Percentiles rank a stretch among this genome's conserved stretches.
Conservation (phyloP, 495 filamentous ascomycete genomes). For the Beverwykella pulmonaria region DNA sequence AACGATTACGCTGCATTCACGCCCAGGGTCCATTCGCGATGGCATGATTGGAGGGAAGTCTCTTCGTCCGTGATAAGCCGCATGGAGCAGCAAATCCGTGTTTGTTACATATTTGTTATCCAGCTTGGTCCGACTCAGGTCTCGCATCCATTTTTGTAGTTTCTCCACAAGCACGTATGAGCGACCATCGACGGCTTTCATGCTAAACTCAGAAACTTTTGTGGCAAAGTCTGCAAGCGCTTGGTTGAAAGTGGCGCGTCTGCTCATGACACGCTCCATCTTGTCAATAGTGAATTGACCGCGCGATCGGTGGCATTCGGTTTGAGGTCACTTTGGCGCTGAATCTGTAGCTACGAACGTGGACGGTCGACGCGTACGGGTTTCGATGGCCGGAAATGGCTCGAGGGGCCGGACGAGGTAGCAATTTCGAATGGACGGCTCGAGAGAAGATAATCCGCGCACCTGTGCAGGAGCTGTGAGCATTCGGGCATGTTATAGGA, state of each 20-base stretch:
- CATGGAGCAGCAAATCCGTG: conserved; percentile 12
- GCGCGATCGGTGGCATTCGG: neutral
- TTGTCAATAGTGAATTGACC: neutral
- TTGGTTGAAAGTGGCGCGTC: neutral
- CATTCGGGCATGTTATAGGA: neutral
- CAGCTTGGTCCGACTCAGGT: neutral
- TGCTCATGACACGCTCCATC: conserved; percentile 10
- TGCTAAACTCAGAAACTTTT: neutral
- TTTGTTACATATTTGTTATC: conserved; percentile 4
- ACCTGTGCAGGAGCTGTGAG: conserved; percentile 2
- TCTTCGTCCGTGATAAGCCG: neutral
- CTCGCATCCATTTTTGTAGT: conserved; percentile 12
- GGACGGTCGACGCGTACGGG: neutral
- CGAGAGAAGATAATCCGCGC: neutral
- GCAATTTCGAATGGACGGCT: neutral
- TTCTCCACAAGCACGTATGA: conserved; percentile 6
- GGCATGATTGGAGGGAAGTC: conserved; percentile 8
- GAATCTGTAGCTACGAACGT: neutral
- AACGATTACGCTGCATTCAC: conserved; percentile 38
- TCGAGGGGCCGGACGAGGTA: neutral
- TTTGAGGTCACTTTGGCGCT: neutral
- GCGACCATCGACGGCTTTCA: conserved; percentile 1
- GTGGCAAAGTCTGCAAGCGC: conserved; percentile 6
- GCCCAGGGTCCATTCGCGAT: neutral
- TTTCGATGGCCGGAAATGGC: conserved; percentile 1